Evolutionary conservation across 1,284 basidiomycete genomes (phyloP), one percentile per base, ranked within the genome.

Genomic region (Irpex sp.): DNA sequence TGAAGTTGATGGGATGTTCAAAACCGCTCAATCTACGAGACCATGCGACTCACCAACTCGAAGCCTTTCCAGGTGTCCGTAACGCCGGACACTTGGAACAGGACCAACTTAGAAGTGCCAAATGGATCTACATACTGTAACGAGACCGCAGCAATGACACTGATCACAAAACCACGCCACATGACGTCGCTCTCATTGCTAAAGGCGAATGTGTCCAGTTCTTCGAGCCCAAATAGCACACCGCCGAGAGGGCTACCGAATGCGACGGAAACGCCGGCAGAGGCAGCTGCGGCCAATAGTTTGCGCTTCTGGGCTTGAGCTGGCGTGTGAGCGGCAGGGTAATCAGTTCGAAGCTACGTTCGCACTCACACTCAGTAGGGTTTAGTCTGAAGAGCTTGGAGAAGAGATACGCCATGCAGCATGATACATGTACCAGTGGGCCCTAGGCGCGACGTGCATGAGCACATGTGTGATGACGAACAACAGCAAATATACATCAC

Each of bases 201-300:
- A 57, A 68, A 68, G 13, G 70, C 68, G 69, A 89, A 89, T 0
- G 86, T 82, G 67, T 89, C 87, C 11, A 91, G 76, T 70, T 91
- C 88, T 80, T 90, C 88, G 13, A 90, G 78, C 9, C 86, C 87
- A 68, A 91, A 90, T 5, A 90, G 75, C 0, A 90, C 88, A 5
- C 88, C 89, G n/a, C 89, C 89, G 0, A 91, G 74, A 9, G 89
- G 89, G 69, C 87, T 89, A 43, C 89, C 89, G 70, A 91, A 91
- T 4, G 89, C 89, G 4, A 91, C 89, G 5, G 88, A 89, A 35
- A 91, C 86, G 31, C 89, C 89, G 0, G 89, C 88, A 0, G 88
- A 85, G 0, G 88, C 89, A 0, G 88, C 87, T 0, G 88, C 87
- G 0, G 88, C 87, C 13, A 90, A 74, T 17, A 90, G 72, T 67